Conservation (phyloP, 306 rosid species). For the Carpinus viminea region DNA sequence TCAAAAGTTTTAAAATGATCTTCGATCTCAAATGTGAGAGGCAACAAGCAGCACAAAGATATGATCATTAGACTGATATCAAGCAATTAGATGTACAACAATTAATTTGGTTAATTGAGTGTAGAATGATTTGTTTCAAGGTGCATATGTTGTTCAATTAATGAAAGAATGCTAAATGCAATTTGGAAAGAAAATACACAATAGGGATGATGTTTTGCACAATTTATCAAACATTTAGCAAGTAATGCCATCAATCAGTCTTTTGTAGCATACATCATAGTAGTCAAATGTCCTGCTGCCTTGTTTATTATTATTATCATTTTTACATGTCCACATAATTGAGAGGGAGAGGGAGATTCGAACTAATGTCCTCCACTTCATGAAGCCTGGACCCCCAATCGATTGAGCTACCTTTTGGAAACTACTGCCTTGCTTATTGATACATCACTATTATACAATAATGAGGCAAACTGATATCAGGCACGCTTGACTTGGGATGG, state of each 20-base stretch:
- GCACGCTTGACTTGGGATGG: not conserved
- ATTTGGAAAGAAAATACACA: not conserved
- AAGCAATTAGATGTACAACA: not conserved
- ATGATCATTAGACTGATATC: not conserved
- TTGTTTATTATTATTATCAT: no score
- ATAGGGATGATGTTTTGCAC: not conserved
- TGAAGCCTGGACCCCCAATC: no score
- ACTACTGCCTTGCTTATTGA: not conserved
- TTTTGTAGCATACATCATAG: not conserved
- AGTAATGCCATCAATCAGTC: not conserved
- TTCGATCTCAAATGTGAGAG: not conserved
- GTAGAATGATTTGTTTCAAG: not conserved
- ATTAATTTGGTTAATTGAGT: not conserved
- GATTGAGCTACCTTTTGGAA: no score
- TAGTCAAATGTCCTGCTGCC: not conserved
- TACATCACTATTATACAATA: slow-evolving; percentile 21
- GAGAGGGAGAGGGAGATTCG: no score
- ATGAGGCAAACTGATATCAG: not conserved
- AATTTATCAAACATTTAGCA: not conserved
- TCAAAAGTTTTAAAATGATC: not conserved
- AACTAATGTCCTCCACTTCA: no score
- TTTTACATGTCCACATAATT: no score
- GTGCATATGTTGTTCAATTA: not conserved
- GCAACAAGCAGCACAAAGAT: not conserved
- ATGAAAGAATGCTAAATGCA: not conserved